Percentiles rank a stretch among this genome's conserved stretches.
phyloP scores from a whole-genome alignment of 106 monocot genomes.

The Allium cepa region DNA sequence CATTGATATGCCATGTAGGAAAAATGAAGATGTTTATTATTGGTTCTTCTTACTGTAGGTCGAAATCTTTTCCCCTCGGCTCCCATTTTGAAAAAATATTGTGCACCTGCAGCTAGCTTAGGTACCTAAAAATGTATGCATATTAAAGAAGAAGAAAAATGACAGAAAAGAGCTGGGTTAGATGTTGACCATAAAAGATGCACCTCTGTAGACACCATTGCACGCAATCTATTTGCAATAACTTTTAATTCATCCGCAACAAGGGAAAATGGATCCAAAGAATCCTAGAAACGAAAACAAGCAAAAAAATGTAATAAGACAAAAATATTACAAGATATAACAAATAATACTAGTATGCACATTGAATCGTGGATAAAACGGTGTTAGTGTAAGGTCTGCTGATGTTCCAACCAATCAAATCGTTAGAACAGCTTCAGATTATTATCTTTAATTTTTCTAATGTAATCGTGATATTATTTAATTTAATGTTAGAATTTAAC shows the following conservation, averaged over 20 bases:
- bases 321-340: too few species aligned
- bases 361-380: too few species aligned
- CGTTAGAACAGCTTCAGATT: too few species aligned
- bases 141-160: neutral
- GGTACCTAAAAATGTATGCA: constrained; percentile 41
- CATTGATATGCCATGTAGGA: neutral
- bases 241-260: constrained; percentile 81
- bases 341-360: too few species aligned
- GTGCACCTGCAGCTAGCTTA: constrained; percentile 78
- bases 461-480: too few species aligned
- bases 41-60: constrained; percentile 52
- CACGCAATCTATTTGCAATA: constrained; percentile 61
- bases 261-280: constrained; percentile 75
- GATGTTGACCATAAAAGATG: neutral
- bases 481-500: too few species aligned
- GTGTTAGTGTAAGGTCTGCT: too few species aligned
- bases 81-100: constrained; percentile 83
- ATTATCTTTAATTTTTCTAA: too few species aligned
- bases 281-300: neutral
- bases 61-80: constrained; percentile 92
- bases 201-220: constrained; percentile 78
- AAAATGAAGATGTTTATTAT: neutral
- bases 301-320: too few species aligned
- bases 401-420: too few species aligned
- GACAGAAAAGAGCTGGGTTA: neutral